Percentiles rank a stretch among this genome's conserved stretches.
These are phyloP conservation scores for Aspergillus sp. DNA, from an alignment of 2,329 filamentous ascomycete genomes.

Conservation along the genomic window DNA sequence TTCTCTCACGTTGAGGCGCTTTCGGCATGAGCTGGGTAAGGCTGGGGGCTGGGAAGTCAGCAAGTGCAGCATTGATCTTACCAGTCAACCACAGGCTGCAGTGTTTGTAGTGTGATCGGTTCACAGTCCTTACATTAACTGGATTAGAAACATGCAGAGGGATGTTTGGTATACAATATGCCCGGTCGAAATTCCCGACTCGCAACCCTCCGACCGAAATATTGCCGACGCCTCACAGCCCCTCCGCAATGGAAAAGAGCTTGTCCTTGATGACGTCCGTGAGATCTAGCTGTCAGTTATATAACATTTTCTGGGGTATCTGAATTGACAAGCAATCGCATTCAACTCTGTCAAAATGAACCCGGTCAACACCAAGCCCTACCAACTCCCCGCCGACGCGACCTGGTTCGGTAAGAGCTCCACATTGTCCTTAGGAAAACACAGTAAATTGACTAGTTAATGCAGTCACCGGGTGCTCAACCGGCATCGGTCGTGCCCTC, in stretches of 20 bases:
- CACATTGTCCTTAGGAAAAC: slow-evolving; percentile 9
- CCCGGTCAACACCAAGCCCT: slow-evolving; percentile 6
- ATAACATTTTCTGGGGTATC: neutral
- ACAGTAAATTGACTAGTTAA: neutral
- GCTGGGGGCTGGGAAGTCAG: neutral
- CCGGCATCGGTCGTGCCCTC: slow-evolving; percentile 48
- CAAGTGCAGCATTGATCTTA: neutral
- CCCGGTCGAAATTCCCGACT: neutral
- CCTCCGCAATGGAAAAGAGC: neutral
- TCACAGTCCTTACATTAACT: neutral
- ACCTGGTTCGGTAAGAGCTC: slow-evolving; percentile 39
- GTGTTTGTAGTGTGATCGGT: neutral
- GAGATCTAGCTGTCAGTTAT: neutral
- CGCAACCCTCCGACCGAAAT: neutral
- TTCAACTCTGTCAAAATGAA: slow-evolving; percentile 1
- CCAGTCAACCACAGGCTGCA: neutral
- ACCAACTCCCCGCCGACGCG: slow-evolving; percentile 20
- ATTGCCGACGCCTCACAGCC: neutral
- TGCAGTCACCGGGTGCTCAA: slow-evolving; percentile 52
- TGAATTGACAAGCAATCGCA: neutral
- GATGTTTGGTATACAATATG: neutral
- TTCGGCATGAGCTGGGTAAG: neutral
- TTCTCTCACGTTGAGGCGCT: neutral
- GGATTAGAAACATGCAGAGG: neutral
- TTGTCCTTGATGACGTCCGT: neutral